phyloP scores from a whole-genome alignment of 75 land plant genomes.

The Chamaecyparis obtusa region DNA sequence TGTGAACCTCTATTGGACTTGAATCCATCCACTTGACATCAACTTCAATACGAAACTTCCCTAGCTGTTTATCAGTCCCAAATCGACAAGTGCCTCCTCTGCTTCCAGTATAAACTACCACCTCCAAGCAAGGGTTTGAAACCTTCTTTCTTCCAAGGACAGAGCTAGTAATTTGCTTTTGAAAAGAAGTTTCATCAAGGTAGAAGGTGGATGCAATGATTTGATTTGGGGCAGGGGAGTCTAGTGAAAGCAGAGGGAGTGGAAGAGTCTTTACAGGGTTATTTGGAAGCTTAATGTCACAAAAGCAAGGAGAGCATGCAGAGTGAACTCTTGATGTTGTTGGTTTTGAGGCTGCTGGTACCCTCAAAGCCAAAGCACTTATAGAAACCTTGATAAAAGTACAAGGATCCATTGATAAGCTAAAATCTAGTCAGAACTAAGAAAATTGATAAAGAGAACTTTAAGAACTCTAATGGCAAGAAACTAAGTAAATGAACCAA shows the following conservation, averaged over 20 bases:
- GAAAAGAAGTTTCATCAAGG: conserved; percentile 36
- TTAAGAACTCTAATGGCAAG: neutral
- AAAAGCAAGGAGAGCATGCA: conserved; percentile 61
- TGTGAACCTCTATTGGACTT: conserved; percentile 23
- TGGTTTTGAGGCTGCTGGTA: conserved; percentile 40
- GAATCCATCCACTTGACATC: conserved; percentile 5
- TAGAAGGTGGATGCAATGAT: conserved; percentile 35
- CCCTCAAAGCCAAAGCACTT: conserved; percentile 57
- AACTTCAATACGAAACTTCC: conserved; percentile 31
- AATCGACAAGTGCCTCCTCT: conserved; percentile 8
- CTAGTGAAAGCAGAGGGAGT: conserved; percentile 42
- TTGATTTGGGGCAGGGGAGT: conserved; percentile 13
- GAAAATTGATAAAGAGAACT: neutral
- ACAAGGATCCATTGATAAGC: conserved; percentile 68
- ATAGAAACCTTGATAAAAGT: conserved; percentile 70
- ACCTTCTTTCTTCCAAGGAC: conserved; percentile 25
- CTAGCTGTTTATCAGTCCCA: conserved; percentile 26
- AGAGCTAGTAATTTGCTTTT: conserved; percentile 30
- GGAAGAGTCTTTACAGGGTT: conserved; percentile 55
- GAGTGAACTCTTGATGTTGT: conserved; percentile 34
- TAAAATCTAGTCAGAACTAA: neutral
- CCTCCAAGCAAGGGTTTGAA: conserved; percentile 46
- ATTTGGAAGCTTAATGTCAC: conserved; percentile 52
- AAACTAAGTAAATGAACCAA: neutral
- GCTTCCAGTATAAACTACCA: conserved; percentile 22